phyloP scores from a whole-genome alignment of 2,329 filamentous ascomycete species.

The Didymella lethalis region DNA sequence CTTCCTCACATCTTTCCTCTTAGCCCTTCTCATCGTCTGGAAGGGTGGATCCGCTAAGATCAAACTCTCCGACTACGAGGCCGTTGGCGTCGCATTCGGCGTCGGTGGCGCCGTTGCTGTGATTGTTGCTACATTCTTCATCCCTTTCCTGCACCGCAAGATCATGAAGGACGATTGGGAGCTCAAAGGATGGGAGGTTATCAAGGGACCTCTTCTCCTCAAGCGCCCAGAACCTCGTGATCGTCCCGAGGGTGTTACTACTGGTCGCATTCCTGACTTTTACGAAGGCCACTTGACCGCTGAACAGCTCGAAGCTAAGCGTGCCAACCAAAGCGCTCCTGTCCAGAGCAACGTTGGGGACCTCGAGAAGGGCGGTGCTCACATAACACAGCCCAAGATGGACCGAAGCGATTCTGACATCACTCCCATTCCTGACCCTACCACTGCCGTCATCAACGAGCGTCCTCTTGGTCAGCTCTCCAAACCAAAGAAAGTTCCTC shows the following conservation, averaged over 20 bases:
- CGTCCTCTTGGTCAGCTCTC: background rate
- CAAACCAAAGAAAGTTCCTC: background rate
- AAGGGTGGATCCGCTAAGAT: background rate
- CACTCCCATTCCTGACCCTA: background rate
- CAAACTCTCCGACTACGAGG: background rate
- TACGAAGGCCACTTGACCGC: background rate
- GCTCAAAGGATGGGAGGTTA: background rate
- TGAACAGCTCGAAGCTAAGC: background rate
- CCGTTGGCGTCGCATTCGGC: background rate
- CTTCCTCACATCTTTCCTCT: background rate
- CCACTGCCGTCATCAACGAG: background rate
- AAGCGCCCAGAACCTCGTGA: background rate
- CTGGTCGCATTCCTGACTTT: background rate
- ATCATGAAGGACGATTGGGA: background rate
- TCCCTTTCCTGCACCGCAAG: background rate
- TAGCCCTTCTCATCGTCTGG: background rate
- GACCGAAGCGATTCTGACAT: background rate
- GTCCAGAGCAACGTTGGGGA: background rate
- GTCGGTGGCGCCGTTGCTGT: background rate
- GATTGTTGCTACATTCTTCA: background rate
- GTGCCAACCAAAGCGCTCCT: background rate
- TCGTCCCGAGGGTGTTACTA: background rate
- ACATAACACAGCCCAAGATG: background rate
- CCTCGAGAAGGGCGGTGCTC: background rate
- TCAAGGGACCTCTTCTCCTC: background rate